Evolutionary conservation across 176 grass and related monocot genomes (phyloP), one percentile per base, ranked within the genome.

Genomic region (Panicum miliaceum): DNA sequence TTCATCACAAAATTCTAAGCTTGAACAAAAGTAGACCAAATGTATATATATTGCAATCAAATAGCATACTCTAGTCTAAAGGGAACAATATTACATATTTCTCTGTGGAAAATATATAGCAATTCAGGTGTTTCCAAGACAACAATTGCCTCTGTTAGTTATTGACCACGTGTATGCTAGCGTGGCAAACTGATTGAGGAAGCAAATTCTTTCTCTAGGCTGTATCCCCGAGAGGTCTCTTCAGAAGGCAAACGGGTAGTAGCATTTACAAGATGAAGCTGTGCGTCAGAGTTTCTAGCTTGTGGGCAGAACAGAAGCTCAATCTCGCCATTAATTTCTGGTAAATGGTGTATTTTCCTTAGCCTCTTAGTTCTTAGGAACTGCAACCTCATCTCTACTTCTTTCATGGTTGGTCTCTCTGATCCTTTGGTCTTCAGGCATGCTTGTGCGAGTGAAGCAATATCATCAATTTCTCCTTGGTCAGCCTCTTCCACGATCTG

Each of bases 351-450:
- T 12, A 5, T 15, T 27, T 56, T 77, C 57, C 47, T 61, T 47
- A 72, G 14, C 22, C 80, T 69, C 15, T 2, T 81, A 41, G 54
- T 84, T 75, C 27, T 84, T 0, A 87, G 45, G 19, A 87, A 26
- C 1, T 87, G 85, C 46, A 91, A 9, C 41, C 75, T 84, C 80
- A 89, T 89, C 3, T 81, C 83, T 16, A 92, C 79, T 59, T 92
- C 83, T 71, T 92, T 91, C 85, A 91, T 87, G 3, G 29, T 87
- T 13, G 85, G 84, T 12, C 80, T 82, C 0, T 90, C 66, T 58
- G 18, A 40, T n/a, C 86, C 83, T 86, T 19, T 85, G 3, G 15
- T 4, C 46, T n/a, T 86, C 48, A 86, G 75, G 47, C 86, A 92
- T 74, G 51, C 48, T 27, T 77, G 22, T 32, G 82, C 19, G 3